Base-by-base conservation (phyloP, 225 moss, liverwort and hornwort species). In the Neckera pumila region DNA sequence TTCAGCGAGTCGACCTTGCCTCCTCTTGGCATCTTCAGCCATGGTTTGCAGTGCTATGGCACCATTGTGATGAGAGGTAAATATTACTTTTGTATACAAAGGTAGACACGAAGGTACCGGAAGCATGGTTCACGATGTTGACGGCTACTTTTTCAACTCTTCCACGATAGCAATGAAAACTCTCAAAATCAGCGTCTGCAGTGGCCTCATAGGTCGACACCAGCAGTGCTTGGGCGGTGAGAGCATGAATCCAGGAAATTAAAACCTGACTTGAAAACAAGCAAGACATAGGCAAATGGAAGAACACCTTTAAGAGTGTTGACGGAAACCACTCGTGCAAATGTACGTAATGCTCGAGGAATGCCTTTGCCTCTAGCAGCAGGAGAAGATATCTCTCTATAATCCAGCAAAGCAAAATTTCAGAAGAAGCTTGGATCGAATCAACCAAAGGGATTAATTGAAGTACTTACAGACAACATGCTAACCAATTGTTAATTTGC, bases 291-390 rank as follows among this genome's bases (percentile, higher is more conserved):
- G 76, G 31, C 69, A 47, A 54, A 63, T 56, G 36, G 42, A 45
- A 67, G 66, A 33, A 34, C 61, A 94, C 94, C 94, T 90, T 76
- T 61, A 31, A 53, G 22, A 66, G 90, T 86, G 56, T 19, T 87
- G 66, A 61, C 87, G 47, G 89, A 88, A 88, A 87, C 87, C 79
- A 94, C 92, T 89, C 89, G 89, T 72, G 89, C 92, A 85, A 92
- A 94, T 77, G 89, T 62, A 76, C 94, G 89, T 76, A 94, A 83
- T 80, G 89, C 87, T 67, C 91, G 87, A 85, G 94, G 92, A 71
- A 92, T 91, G 66, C 91, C 91, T 87, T 91, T 94, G 82, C 92
- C 92, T 89, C 86, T 87, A 36, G 92, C 92, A 53, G 92, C 90
- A 53, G 92, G 91, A 85, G 94, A 94, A 40, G 89, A 90, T 38